These are phyloP conservation scores for Erysiphe pulchra DNA, from an alignment of 2,329 filamentous ascomycete species.

Conservation along the genomic window DNA sequence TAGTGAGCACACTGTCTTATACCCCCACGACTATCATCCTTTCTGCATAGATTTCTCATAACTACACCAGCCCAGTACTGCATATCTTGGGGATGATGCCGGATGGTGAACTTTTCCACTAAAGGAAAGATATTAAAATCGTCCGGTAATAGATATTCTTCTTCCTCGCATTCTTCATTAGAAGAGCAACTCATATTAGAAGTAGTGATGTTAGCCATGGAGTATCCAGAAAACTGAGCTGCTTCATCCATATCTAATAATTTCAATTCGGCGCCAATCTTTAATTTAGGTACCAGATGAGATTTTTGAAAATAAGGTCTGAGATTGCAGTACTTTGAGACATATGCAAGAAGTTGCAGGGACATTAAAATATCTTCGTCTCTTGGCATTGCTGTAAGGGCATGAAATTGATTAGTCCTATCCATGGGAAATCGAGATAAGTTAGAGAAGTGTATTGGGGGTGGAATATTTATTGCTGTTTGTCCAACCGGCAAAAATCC, in stretches of 20 bases:
- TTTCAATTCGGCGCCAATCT: conserved; percentile 65
- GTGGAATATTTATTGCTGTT: conserved; percentile 40
- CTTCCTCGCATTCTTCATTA: conserved; percentile 22
- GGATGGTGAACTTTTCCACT: conserved; percentile 93
- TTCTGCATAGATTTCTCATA: conserved; percentile 94
- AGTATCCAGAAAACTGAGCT: conserved; percentile 11
- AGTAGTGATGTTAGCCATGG: background rate
- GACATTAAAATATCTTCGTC: conserved; percentile 98
- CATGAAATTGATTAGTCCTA: conserved; percentile 39
- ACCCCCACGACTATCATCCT: conserved; percentile 81
- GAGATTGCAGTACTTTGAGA: conserved; percentile 95
- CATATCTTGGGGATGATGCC: conserved; percentile 91
- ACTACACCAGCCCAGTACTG: conserved; percentile 99
- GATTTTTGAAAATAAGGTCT: conserved; percentile 87
- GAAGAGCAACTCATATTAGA: conserved; percentile 13
- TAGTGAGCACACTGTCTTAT: conserved; percentile 97
- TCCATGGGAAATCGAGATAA: conserved; percentile 63
- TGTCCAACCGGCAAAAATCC: conserved; percentile 40
- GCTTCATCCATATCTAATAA: conserved; percentile 47
- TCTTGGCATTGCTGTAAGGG: conserved; percentile 75
- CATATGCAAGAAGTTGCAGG: conserved; percentile 82
- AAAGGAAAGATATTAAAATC: conserved; percentile 97
- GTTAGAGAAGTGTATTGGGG: conserved; percentile 46
- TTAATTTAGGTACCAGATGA: conserved; percentile 74
- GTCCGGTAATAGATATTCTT: conserved; percentile 70